Evolutionary conservation across 1,284 basidiomycete species (phyloP), one percentile per base, ranked within the genome.

Genomic region (Trametes pubescens): DNA sequence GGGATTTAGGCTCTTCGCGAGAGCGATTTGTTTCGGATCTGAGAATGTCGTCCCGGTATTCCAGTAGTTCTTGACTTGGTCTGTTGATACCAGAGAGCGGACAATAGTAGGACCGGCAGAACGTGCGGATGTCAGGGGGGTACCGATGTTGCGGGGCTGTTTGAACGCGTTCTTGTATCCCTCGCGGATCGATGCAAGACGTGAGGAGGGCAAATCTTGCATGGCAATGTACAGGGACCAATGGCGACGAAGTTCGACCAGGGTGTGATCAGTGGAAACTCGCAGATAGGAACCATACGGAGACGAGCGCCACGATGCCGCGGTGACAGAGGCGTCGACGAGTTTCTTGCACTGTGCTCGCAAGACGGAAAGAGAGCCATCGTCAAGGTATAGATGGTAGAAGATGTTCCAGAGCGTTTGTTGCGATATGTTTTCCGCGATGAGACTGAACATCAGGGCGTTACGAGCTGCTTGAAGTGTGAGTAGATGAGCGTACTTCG

Each of bases 381-480:
- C 69, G 72, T 87, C 82, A 44, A 90, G 68, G 57, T 80, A 77
- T 52, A 88, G 73, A 68, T 89, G 83, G 67, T 82, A 88, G 69
- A 84, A 87, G n/a, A 87, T 83, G 58, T 85, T 80, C 87, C 87
- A 90, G 4, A 84, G 73, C n/a, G 37, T 44, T 7, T 24, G 3
- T 29, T 68, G 61, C 24, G 73, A 62, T 0, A 69, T 59, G 13
- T 74, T 57, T 26, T 79, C 78, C n/a, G 81, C 78, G 34, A 80
- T 64, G 37, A 79, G 59, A 2, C 77, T 76, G 47, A 76, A 72
- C 9, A 79, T 67, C 3, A 82, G 55, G 10, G 78, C 72, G 51
- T 83, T 82, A n/a, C 82, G 79, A 21, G 82, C 82, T 83, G 47
- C 44, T 18, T 6, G 21, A 47, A 32, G 10, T 22, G 9, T 21